Evolutionary conservation across 495 filamentous ascomycete species (phyloP), one percentile per base, ranked within the genome.

Genomic region (Neurospora intermedia): DNA sequence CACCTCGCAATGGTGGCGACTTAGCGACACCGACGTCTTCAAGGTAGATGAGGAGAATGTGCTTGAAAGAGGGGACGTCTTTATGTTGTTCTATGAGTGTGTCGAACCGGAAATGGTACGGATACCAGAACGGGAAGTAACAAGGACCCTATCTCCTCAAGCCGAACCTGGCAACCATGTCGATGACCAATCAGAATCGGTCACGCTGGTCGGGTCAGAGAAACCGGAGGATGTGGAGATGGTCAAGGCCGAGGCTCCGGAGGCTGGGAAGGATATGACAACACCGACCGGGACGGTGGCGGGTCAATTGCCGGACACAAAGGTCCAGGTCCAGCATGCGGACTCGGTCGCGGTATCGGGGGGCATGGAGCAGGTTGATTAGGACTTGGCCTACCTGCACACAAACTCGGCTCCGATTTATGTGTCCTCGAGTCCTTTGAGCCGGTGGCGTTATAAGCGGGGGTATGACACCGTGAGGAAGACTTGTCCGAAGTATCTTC

Each of bases 61-160:
- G 0, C 85, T 97, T 70, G 84, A 82, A 2, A 92, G 95, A 76
- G 88, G 90, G n/a, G 94, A 92, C 16, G 95, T 91, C 1, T 98
- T 98, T 77, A 98, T 99, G 95, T 85, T 98, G 10, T 98, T 99
- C 82, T 99, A 98, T 77, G 96, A 99, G 77, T 85, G 83, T 40
- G 78, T 89, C n/a, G 82, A 85, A 59, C 78, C 81, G n/a, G 79
- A 78, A 27, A 74, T 76, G 27, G 74, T 81, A 48, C 72, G 80
- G 43, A 46, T 74, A 4, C 73, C 78, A 2, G 75, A 77, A 9
- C 15, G 6, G 35, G 54, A 66, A 66, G 3, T 27, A 18, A 35
- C 70, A 10, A 20, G 62, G 71, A 18, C 54, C 23, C 62, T 39
- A n/a, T 27, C 18, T 20, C 42, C 43, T 27, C 31, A 39, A 35